These are phyloP conservation scores for Fusarium cyanostomum DNA, from an alignment of 2,329 filamentous ascomycete species.

Conservation along the genomic window DNA sequence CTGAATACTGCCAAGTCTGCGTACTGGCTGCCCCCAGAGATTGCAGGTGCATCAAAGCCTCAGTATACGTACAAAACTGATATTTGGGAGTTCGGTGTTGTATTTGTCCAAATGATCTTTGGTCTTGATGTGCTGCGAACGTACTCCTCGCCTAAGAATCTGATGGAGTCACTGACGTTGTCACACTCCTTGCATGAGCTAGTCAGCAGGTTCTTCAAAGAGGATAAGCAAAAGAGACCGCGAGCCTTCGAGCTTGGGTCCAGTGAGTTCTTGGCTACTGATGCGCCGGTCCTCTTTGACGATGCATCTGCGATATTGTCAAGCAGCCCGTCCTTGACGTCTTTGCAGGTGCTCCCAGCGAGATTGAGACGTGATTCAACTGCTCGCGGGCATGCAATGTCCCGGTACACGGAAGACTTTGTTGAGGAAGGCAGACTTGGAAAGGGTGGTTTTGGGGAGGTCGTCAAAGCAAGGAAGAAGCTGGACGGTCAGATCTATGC, in stretches of 20 bases:
- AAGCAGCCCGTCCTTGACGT: constrained; percentile 54
- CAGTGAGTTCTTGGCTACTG: constrained; percentile 72
- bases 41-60: constrained; percentile 68
- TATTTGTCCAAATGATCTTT: constrained; percentile 94
- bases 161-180: constrained; percentile 76
- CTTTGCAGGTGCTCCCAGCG: constrained; percentile 54
- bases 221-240: constrained; percentile 83
- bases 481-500: constrained; percentile 94
- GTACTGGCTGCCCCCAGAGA: constrained; percentile 86
- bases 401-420: constrained; percentile 89
- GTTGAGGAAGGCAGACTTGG: constrained; percentile 88
- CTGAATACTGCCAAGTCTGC: constrained; percentile 74
- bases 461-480: constrained; percentile 94
- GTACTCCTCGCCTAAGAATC: constrained; percentile 79
- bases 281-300: constrained; percentile 66
- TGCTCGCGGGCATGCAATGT: constrained; percentile 62
- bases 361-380: constrained; percentile 71
- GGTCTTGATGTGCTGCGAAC: constrained; percentile 79
- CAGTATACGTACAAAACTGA: constrained; percentile 83
- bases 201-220: constrained; percentile 83
- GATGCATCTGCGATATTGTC: constrained; percentile 53
- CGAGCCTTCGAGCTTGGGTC: constrained; percentile 79
- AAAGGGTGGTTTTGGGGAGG: constrained; percentile 94
- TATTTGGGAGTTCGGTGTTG: constrained; percentile 92
- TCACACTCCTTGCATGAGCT: constrained; percentile 83